Percentiles rank a stretch among this genome's conserved stretches.
phyloP scores from a whole-genome alignment of 495 filamentous ascomycete genomes.

The Penicillium soppii region DNA sequence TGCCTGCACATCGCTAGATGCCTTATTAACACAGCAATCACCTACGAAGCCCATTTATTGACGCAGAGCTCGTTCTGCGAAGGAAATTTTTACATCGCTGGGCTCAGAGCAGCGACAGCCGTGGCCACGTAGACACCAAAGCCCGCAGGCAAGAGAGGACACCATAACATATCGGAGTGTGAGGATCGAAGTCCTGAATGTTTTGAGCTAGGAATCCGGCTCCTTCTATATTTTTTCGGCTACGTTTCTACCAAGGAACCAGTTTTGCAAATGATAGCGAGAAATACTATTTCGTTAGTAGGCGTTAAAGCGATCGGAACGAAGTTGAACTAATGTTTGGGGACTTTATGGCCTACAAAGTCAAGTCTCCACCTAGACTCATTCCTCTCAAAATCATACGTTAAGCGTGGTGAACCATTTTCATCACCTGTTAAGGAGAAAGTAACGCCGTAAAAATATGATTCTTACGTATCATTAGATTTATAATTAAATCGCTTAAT shows the following conservation, averaged over 20 bases:
- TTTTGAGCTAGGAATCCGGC: conserved; percentile 1
- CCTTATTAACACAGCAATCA: neutral
- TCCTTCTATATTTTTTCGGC: neutral
- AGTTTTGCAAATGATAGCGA: conserved; percentile 1
- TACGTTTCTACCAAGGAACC: conserved; percentile 1
- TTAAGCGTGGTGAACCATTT: neutral
- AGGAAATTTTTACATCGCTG: neutral
- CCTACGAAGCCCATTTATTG: neutral
- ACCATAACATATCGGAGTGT: neutral
- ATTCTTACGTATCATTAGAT: neutral
- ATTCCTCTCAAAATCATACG: neutral
- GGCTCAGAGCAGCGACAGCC: conserved; percentile 1
- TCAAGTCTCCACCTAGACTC: neutral
- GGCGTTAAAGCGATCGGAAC: neutral
- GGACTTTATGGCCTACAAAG: neutral
- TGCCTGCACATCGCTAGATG: neutral
- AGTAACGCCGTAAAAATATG: neutral
- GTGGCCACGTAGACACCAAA: neutral
- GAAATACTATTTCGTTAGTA: neutral
- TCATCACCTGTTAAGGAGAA: neutral
- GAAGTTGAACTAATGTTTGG: neutral
- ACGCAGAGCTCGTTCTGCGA: neutral
- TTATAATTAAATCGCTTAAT: neutral
- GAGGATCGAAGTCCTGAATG: conserved; percentile 1
- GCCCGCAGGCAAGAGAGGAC: neutral